Evolutionary conservation across 129 eudicot species (phyloP), one percentile per base, ranked within the genome.

Genomic region (Centrapalus pauciflorus): DNA sequence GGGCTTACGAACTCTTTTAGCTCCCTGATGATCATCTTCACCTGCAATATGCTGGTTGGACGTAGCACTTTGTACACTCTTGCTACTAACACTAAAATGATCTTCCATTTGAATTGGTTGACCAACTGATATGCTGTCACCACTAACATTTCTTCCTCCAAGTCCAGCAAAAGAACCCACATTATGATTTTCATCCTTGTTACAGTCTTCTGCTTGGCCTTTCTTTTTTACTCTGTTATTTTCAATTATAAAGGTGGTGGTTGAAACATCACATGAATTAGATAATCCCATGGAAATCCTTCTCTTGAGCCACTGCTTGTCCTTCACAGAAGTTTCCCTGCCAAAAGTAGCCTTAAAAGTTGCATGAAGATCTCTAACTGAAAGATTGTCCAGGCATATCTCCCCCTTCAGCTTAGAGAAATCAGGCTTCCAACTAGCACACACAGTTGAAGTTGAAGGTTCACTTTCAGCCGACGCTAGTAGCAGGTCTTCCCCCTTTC

Each of bases 231-330:
- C 80, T 74, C 32, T 71, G 64, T 80, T 72, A 52, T 81, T 87
- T 77, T 72, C 76, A 17, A 94, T 80, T 28, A 82, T 40, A 34
- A 94, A 90, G 62, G 82, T 80, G 23, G 95, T 80, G 6, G 83
- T 67, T 58, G 97, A 83, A 75, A 86, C 82, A 75, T 89, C 99
- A 79, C 97, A 89, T 9, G 99, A 94, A 55, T 89, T 86, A 6
- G 95, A 82, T 70, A 89, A 67, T 52, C 88, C 99, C 99, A 94
- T 94, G 19, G 94, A 59, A 66, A 94, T 94, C 80, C 99, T 80
- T 81, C 97, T 80, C 68, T 89, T 89, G 56, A 94, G 97, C 99
- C 99, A 94, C 69, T 84, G 92, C 49, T 94, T 94, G 79, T 94
- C 99, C 76, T 94, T 94, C 50, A 84, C 95, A 62, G 97, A 82